Evolutionary conservation across 257 asterid genomes (phyloP).

Genomic region (Rhazya stricta): DNA sequence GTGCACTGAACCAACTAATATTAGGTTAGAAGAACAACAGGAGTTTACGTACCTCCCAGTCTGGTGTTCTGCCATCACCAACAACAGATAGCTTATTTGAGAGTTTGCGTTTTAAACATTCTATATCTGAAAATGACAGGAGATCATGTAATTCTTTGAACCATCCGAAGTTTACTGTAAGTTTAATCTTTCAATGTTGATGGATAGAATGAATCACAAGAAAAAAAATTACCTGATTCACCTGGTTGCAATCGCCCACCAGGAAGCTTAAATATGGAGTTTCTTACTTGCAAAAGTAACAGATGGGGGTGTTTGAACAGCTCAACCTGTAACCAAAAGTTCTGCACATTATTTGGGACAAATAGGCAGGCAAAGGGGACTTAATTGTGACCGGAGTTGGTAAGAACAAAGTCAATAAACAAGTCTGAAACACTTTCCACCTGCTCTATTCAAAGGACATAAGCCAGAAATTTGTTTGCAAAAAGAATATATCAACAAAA

Average conservation of each 20-base stretch:
- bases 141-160: background rate
- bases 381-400: background rate
- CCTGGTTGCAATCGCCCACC: slow-evolving; percentile 81
- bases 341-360: background rate
- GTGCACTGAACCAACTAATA: slow-evolving; percentile 4
- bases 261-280: slow-evolving; percentile 69
- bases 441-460: background rate
- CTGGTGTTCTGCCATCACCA: slow-evolving; percentile 48
- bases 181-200: background rate
- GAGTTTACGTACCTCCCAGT: slow-evolving; percentile 60
- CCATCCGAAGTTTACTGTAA: background rate
- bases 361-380: background rate
- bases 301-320: slow-evolving; percentile 83
- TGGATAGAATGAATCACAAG: background rate
- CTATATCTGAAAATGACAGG: slow-evolving; percentile 43
- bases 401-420: background rate
- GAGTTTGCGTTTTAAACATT: slow-evolving; percentile 82
- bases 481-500: background rate
- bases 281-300: slow-evolving; percentile 65
- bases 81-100: slow-evolving; percentile 57
- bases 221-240: slow-evolving; percentile 62
- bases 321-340: slow-evolving; percentile 54
- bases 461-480: background rate
- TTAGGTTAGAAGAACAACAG: background rate
- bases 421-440: background rate